Conservation (phyloP, 805 yeast species). For the Pichia insulana region DNA sequence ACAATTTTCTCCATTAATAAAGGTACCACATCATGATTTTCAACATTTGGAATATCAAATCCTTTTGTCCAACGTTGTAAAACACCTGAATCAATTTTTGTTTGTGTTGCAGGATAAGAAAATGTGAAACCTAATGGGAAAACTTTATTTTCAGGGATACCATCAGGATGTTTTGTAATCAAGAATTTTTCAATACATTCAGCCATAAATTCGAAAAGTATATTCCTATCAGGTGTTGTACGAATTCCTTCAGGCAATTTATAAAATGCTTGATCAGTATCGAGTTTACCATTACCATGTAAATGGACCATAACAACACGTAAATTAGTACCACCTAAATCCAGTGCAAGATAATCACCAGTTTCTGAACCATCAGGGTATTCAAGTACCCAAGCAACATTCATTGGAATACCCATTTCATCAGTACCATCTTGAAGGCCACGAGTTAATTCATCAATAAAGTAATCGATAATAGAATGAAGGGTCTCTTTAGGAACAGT, state of each 20-base stretch:
- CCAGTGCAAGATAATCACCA: conserved; percentile 52
- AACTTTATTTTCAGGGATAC: conserved; percentile 41
- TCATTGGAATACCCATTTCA: conserved; percentile 47
- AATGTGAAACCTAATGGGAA: conserved; percentile 93
- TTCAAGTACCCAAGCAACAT: conserved; percentile 52
- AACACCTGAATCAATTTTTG: conserved; percentile 74
- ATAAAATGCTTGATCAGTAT: conserved; percentile 82
- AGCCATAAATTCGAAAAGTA: conserved; percentile 85
- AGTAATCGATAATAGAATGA: conserved; percentile 38
- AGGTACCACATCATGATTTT: conserved; percentile 92
- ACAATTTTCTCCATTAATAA: conserved; percentile 73
- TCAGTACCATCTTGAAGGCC: conserved; percentile 44
- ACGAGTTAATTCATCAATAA: conserved; percentile 42
- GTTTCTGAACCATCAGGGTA: conserved; percentile 50
- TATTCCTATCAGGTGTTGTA: conserved; percentile 65
- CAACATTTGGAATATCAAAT: conserved; percentile 89
- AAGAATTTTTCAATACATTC: conserved; percentile 69
- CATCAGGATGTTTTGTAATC: conserved; percentile 59
- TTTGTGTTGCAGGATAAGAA: conserved; percentile 84
- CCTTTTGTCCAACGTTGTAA: conserved; percentile 99
- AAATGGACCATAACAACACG: conserved; percentile 42
- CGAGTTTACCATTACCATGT: conserved; percentile 77
- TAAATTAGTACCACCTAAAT: conserved; percentile 56
- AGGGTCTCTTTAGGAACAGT: conserved; percentile 36
- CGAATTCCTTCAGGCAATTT: conserved; percentile 71